Evolutionary conservation across 2,329 filamentous ascomycete species (phyloP).

Genomic region (Pyrenophora teres): DNA sequence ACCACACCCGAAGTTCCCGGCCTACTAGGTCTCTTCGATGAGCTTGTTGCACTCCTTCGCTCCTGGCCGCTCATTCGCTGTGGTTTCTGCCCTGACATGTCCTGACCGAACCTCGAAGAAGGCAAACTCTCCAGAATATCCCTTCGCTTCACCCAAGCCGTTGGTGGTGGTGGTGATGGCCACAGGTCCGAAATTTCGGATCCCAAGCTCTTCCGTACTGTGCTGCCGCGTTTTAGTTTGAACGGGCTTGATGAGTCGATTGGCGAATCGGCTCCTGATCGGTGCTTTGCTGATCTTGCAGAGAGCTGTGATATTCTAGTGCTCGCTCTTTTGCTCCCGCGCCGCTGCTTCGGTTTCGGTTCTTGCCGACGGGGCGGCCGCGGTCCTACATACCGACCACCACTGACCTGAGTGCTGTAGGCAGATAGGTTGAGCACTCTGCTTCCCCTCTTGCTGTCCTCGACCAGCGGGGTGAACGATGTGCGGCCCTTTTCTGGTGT

Average conservation of each 20-base stretch:
- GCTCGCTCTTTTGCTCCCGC: too few relatives aligned
- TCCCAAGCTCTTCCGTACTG: conserved; percentile 25
- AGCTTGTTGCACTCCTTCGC: not conserved
- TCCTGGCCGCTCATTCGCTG: not conserved
- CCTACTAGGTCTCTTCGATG: not conserved
- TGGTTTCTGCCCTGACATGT: conserved; percentile 3
- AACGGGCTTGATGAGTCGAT: conserved; percentile 39
- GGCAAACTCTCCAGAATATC: conserved; percentile 2
- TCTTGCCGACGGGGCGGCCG: not conserved
- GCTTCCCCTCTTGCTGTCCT: conserved; percentile 17
- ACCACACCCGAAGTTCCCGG: conserved; percentile 2
- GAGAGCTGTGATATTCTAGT: not conserved
- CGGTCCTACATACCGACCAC: not conserved
- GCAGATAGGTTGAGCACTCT: conserved; percentile 28
- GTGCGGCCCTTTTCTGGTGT: conserved; percentile 22
- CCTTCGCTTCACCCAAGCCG: conserved; percentile 13
- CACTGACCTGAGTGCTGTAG: conserved; percentile 19
- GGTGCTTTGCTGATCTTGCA: not conserved
- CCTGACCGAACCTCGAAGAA: conserved; percentile 4
- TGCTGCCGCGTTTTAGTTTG: conserved; percentile 35
- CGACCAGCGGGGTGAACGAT: conserved; percentile 11
- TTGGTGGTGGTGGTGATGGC: conserved; percentile 25
- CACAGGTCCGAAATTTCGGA: conserved; percentile 22
- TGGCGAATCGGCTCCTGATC: conserved; percentile 26
- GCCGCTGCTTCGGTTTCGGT: too few relatives aligned